A percentile compares a stretch with the other conserved stretches of the same genome.
These are phyloP conservation scores for Neurospora sp. DNA, from an alignment of 495 filamentous ascomycete genomes.

Conservation along the genomic window DNA sequence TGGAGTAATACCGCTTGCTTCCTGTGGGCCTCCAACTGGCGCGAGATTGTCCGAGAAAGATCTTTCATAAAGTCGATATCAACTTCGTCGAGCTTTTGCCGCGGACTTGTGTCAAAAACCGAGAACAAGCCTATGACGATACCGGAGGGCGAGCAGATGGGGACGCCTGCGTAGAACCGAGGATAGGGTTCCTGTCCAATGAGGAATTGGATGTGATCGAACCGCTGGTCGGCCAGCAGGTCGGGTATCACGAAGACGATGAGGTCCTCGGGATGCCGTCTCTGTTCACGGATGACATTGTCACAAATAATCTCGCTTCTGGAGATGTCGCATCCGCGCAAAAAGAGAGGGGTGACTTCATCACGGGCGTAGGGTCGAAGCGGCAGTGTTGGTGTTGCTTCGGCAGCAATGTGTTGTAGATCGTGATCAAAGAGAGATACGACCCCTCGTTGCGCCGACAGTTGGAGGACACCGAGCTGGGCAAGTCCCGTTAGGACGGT, in stretches of 20 bases:
- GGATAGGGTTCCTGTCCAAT: constrained; percentile 23
- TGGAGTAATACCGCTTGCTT: constrained; percentile 48
- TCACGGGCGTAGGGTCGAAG: constrained; percentile 26
- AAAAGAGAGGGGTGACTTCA: constrained; percentile 27
- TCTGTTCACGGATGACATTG: constrained; percentile 21
- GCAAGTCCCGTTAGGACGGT: constrained; percentile 54
- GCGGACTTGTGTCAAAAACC: constrained; percentile 49
- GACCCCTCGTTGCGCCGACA: constrained; percentile 43
- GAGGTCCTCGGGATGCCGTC: constrained; percentile 20
- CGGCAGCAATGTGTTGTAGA: constrained; percentile 51
- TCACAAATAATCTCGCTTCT: constrained; percentile 38
- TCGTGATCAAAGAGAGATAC: constrained; percentile 52
- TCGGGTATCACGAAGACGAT: constrained; percentile 39
- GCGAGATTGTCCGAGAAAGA: constrained; percentile 49
- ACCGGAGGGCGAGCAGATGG: constrained; percentile 54
- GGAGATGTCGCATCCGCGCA: constrained; percentile 34
- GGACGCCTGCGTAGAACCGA: constrained; percentile 57
- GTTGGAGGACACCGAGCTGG: constrained; percentile 47
- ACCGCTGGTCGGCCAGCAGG: constrained; percentile 38
- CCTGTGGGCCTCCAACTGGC: constrained; percentile 49
- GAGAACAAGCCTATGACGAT: constrained; percentile 65
- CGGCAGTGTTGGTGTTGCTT: constrained; percentile 47
- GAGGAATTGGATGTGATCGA: constrained; percentile 22
- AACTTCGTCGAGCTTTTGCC: constrained; percentile 26
- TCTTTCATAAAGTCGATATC: constrained; percentile 33